Percentiles rank a stretch among this genome's conserved stretches.
Conservation (phyloP, 257 asterid species). For the Salvia splendens region DNA sequence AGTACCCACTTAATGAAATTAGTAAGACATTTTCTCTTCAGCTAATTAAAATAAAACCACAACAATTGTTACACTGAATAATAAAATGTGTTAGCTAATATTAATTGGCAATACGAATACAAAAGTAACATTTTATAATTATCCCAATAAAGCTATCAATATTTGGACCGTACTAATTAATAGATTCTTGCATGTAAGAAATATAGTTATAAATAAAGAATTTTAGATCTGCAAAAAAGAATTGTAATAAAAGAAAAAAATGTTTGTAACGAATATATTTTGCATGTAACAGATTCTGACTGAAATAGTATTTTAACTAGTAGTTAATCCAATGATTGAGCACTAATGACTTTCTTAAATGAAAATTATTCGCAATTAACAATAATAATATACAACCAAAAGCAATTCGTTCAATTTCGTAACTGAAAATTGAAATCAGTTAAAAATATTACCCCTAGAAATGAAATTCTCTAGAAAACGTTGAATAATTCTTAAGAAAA, state of each 20-base stretch:
- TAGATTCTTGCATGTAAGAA: too few species aligned
- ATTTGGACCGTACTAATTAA: background rate
- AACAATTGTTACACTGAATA: too few species aligned
- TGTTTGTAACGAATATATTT: background rate
- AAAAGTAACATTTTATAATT: background rate
- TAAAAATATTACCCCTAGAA: constrained; percentile 8
- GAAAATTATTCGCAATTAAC: constrained; percentile 12
- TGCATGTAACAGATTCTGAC: background rate
- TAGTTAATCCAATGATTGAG: constrained; percentile 29
- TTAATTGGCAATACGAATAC: too few species aligned
- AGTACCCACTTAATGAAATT: too few species aligned
- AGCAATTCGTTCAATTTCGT: constrained; percentile 9
- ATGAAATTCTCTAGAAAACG: background rate
- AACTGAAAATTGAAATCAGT: constrained; percentile 33
- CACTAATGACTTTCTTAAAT: constrained; percentile 30
- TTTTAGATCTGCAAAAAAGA: background rate
- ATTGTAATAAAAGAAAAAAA: background rate
- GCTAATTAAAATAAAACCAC: too few species aligned
- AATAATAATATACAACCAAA: background rate
- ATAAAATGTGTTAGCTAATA: too few species aligned
- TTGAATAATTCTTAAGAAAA: constrained; percentile 14
- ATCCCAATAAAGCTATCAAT: background rate
- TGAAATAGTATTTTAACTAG: constrained; percentile 17
- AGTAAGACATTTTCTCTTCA: too few species aligned
- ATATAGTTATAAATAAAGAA: too few species aligned